Base-by-base conservation (phyloP, 106 monocot species). In the Dendrobium chrysotoxum region DNA sequence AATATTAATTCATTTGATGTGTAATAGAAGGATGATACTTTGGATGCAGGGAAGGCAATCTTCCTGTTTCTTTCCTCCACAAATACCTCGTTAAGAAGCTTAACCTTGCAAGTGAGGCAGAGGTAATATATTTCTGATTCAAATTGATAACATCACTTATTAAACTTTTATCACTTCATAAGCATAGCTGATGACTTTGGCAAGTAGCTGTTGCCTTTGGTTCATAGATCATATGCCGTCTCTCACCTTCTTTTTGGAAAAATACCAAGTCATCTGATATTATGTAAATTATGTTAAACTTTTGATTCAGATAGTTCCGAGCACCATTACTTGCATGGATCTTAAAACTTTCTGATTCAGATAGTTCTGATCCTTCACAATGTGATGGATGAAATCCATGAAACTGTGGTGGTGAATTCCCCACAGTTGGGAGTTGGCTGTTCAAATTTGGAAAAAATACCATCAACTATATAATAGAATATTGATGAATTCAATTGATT, bases 31-130 rank as follows among this genome's bases (percentile, higher is more conserved):
- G 8, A 61, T 61, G 61, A 61, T 61, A 61, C 41, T 74, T 74
- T 74, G 40, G 21, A 74, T 74, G 74, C 74, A 88, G 88, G 44
- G 88, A 88, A 82, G 85, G 82, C 21, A 83, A 78, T 64, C 58
- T 83, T n/a, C 80, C 85, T 30, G 83, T 78, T 83, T 85, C 88
- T 53, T 77, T 88, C 80, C 80, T 88, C 75, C 85, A 83, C 35
- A 88, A 83, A 58, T 88, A 88, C 78, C 80, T 88, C 13, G 77
- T 71, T 17, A 85, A 73, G 71, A 88, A 88, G 72, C 80, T 85
- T 65, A 75, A 88, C 78, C 82, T 88, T 82, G 38, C 76, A 66
- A 88, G 74, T 80, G 88, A 88, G 83, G 64, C 79, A 66, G 85
- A 88, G 88, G 88, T 85, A 20, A 83, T 80, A 57, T 72, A 61